A percentile compares a stretch with the other conserved stretches of the same genome.
Evolutionary conservation across 78 protist species (phyloP).

Genomic region (Polysphondylium violaceum): DNA sequence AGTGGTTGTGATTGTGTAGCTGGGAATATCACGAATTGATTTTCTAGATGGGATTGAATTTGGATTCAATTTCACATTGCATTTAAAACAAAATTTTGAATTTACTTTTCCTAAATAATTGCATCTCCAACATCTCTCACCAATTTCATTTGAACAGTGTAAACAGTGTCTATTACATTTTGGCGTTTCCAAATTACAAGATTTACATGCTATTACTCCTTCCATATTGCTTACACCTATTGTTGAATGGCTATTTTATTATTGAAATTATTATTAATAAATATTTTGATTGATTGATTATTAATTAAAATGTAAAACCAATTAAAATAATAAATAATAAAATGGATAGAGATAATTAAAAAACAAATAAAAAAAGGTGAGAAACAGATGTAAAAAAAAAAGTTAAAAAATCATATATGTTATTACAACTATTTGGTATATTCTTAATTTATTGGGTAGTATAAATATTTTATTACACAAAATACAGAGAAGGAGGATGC

Average conservation of each 20-base stretch:
- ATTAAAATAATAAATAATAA: neutral
- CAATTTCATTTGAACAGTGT: constrained; percentile 20
- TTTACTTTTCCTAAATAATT: constrained; percentile 50
- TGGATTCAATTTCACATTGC: constrained; percentile 44
- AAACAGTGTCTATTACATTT: constrained; percentile 25
- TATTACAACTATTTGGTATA: no score
- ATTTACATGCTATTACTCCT: constrained; percentile 37
- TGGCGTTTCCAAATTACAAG: constrained; percentile 36
- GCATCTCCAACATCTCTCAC: constrained; percentile 71
- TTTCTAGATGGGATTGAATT: constrained; percentile 22
- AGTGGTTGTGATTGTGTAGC: neutral
- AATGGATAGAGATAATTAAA: neutral
- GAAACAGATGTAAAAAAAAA: neutral
- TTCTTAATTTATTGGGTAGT: no score
- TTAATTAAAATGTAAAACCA: neutral
- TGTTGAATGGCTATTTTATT: neutral
- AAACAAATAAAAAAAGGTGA: neutral
- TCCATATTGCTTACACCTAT: constrained; percentile 38
- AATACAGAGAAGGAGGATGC: no score
- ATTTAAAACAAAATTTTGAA: constrained; percentile 61
- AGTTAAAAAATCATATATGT: no score
- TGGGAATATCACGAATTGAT: constrained; percentile 40
- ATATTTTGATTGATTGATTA: neutral
- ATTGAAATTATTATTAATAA: neutral
- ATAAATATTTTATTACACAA: no score